Base-by-base conservation (phyloP, 306 rosid genomes). In the Cucurbita pepo region DNA sequence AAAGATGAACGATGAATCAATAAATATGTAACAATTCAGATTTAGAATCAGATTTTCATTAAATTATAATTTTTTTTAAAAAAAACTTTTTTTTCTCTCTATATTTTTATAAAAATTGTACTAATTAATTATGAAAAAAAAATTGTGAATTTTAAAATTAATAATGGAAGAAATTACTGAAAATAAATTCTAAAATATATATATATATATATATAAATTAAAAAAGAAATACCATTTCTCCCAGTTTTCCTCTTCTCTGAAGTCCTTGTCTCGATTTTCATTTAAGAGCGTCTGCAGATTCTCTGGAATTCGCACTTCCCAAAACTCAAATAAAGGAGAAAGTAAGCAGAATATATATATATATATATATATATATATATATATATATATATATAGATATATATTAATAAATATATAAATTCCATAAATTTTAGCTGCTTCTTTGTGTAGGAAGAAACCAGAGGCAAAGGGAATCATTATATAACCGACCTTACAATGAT, bases 241-340 rank as follows among this genome's bases (percentile, higher is more conserved):
- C 58, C 59, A 69, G 22, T 69, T 30, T 69, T 16, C 9, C 71
- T 55, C 67, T 30, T 13, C 56, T 58, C 64, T 25, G 21, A 54
- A 72, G 75, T 58, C 52, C 44, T 10, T 66, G 30, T 70, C 78
- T 77, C 56, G 59, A 77, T 77, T 47, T 72, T 38, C 56, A 69
- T 66, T 58, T 57, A 50, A 61, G 79, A 65, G 71, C 58, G 62
- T 79, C n/a, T 44, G 75, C 82, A 75, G 86, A 81, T 82, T 87
- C 86, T 86, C 83, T 69, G 72, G 86, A 84, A 85, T 79, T 81
- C 80, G 76, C 85, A 62, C 69, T 58, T 81, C 86, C 81, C 80
- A 37, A 67, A 87, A 43, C 15, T 73, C 50, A 62, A 73, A 64
- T 74, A 58, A 19, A 19, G 36, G 6, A 18, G 16, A 45, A 34